Percentiles rank a stretch among this genome's conserved stretches.
These are phyloP conservation scores for Hypoxylon lienhwacheense DNA, from an alignment of 495 filamentous ascomycete species.

Conservation along the genomic window DNA sequence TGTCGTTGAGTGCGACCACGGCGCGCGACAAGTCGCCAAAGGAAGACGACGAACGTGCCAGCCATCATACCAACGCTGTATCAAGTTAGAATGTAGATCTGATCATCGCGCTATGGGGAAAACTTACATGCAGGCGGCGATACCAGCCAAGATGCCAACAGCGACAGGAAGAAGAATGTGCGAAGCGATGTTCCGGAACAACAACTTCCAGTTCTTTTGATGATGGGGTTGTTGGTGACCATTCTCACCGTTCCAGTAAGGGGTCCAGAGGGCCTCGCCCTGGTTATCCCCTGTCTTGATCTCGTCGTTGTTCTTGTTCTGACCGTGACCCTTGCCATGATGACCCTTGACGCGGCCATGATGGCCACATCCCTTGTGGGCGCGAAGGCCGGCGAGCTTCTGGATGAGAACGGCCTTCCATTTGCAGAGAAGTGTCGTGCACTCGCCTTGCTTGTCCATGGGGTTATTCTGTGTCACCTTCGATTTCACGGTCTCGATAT, in stretches of 20 bases:
- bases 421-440: conserved; percentile 50
- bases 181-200: conserved; percentile 50
- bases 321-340: too few species aligned
- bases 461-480: conserved; percentile 19
- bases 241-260: conserved; percentile 5
- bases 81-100: conserved; percentile 8
- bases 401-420: conserved; percentile 47
- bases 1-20: conserved; percentile 31
- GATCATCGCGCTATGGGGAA: not conserved
- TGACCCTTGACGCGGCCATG: conserved; percentile 6
- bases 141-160: conserved; percentile 56
- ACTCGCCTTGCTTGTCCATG: conserved; percentile 43
- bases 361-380: conserved; percentile 35
- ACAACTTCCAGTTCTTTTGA: conserved; percentile 44
- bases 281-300: not conserved
- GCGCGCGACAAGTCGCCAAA: conserved; percentile 48
- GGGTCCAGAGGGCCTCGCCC: not conserved
- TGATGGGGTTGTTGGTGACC: conserved; percentile 34
- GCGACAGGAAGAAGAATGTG: conserved; percentile 56
- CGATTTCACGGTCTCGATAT: conserved; percentile 35
- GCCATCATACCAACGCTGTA: conserved; percentile 54
- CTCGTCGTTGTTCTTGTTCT: conserved; percentile 13
- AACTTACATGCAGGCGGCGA: conserved; percentile 55
- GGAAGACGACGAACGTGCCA: conserved; percentile 49
- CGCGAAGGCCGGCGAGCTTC: conserved; percentile 38